These are phyloP conservation scores for Sphagnum tenellum DNA, from an alignment of 225 moss, liverwort and hornwort genomes.

Conservation along the genomic window DNA sequence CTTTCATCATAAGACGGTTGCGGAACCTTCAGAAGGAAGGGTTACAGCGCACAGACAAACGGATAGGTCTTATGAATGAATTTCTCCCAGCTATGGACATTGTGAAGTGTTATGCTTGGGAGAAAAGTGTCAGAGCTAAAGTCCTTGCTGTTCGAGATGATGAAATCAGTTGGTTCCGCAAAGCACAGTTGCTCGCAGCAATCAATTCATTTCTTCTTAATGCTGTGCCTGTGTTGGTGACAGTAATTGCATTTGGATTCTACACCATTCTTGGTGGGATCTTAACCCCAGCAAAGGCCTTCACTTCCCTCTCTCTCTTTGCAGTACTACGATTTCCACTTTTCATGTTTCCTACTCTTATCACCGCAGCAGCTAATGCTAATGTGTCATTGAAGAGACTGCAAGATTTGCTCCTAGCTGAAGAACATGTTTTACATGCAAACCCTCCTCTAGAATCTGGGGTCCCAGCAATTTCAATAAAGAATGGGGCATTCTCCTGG, in stretches of 20 bases:
- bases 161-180: conserved; percentile 44
- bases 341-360: conserved; percentile 56
- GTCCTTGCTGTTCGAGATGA: conserved; percentile 37
- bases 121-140: conserved; percentile 41
- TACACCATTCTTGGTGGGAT: conserved; percentile 41
- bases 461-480: conserved; percentile 36
- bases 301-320: conserved; percentile 55
- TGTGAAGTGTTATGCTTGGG: conserved; percentile 89
- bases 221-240: conserved; percentile 30
- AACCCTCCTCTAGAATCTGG: conserved; percentile 39
- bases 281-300: conserved; percentile 56
- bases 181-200: conserved; percentile 45
- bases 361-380: conserved; percentile 51
- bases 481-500: conserved; percentile 62
- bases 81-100: conserved; percentile 58
- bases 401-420: conserved; percentile 50
- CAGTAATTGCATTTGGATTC: conserved; percentile 50
- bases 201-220: conserved; percentile 39
- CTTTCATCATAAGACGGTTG: conserved; percentile 30
- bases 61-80: conserved; percentile 56
- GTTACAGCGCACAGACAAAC: conserved; percentile 45
- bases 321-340: conserved; percentile 48
- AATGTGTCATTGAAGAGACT: conserved; percentile 46
- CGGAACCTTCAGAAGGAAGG: conserved; percentile 25
- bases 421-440: conserved; percentile 35